Percentiles rank a stretch among this genome's conserved stretches.
Evolutionary conservation across 371 early-diverging fungal species (phyloP).

Genomic region (Zychaea mexicana): DNA sequence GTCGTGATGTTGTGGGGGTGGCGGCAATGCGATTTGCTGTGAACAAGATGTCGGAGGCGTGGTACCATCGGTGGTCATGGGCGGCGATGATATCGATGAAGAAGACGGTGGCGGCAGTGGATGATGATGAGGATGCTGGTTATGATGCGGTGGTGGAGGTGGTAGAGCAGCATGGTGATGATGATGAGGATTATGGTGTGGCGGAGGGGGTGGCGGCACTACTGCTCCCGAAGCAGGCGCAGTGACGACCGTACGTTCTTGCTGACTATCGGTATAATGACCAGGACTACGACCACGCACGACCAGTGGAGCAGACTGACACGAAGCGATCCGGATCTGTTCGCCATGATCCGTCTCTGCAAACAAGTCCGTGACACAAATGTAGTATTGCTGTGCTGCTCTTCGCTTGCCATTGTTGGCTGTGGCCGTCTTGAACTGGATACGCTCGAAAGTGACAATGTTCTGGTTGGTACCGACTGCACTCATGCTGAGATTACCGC

Average conservation of each 20-base stretch:
- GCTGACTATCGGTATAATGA: slow-evolving; percentile 71
- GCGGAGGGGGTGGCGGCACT: slow-evolving; percentile 2
- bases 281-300: slow-evolving; percentile 88
- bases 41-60: not conserved
- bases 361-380: slow-evolving; percentile 59
- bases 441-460: slow-evolving; percentile 76
- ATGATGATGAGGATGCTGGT: not conserved
- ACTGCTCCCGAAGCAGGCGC: not conserved
- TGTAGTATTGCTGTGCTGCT: slow-evolving; percentile 84
- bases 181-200: slow-evolving; percentile 8
- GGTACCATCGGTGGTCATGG: not conserved
- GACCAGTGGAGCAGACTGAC: slow-evolving; percentile 72
- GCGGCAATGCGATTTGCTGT: slow-evolving; percentile 10
- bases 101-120: not conserved
- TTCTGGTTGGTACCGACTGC: slow-evolving; percentile 36
- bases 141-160: not conserved
- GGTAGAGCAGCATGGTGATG: not conserved
- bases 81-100: not conserved
- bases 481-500: slow-evolving; percentile 44
- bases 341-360: slow-evolving; percentile 57
- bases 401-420: slow-evolving; percentile 82
- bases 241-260: slow-evolving; percentile 9
- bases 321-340: slow-evolving; percentile 56
- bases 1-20: slow-evolving; percentile 11
- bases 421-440: slow-evolving; percentile 90